phyloP scores from a whole-genome alignment of 2,329 filamentous ascomycete species.

The Stachybotrys chlorohalonatus region DNA sequence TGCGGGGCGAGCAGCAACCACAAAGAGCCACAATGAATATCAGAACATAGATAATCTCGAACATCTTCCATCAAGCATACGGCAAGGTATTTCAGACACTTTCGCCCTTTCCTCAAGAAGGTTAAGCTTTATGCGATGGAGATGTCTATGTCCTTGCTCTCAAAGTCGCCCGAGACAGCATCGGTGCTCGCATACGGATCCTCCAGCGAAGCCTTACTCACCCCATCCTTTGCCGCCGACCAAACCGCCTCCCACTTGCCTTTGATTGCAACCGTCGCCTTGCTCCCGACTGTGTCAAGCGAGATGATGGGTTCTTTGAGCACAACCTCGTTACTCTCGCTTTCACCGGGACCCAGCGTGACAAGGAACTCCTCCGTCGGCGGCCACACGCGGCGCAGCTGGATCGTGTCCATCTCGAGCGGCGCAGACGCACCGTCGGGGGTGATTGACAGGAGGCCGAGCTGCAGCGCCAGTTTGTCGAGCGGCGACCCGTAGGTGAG shows the following conservation, averaged over 20 bases:
- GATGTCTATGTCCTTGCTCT: neutral
- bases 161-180: conserved; percentile 11
- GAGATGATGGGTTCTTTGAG: conserved; percentile 27
- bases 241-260: conserved; percentile 28
- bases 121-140: neutral
- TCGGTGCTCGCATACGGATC: conserved; percentile 9
- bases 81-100: neutral
- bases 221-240: conserved; percentile 12
- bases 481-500: conserved; percentile 35
- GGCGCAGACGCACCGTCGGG: conserved; percentile 21
- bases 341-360: conserved; percentile 27
- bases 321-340: conserved; percentile 21
- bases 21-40: no score
- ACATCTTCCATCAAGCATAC: no score
- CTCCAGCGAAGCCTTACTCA: conserved; percentile 10
- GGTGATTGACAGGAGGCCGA: conserved; percentile 31
- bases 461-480: conserved; percentile 29
- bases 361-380: conserved; percentile 26
- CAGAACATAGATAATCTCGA: no score
- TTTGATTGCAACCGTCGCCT: conserved; percentile 21
- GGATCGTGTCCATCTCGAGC: conserved; percentile 25
- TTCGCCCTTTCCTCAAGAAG: neutral
- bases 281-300: conserved; percentile 20
- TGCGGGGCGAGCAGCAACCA: no score
- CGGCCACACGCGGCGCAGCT: conserved; percentile 31